Conservation (phyloP, 2,329 filamentous ascomycete genomes). For the Metarhizium anisopliae region DNA sequence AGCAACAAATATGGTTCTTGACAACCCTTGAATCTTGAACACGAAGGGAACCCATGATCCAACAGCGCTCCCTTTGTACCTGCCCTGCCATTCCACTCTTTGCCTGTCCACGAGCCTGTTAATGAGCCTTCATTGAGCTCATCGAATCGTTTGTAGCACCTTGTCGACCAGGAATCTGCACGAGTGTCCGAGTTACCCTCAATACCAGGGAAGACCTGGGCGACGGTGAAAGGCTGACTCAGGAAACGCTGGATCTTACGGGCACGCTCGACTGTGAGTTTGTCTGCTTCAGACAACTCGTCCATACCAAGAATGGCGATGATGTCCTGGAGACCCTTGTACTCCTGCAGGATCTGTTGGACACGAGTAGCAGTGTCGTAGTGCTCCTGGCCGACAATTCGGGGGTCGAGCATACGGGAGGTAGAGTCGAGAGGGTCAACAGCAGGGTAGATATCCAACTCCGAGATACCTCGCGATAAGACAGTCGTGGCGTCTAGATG, state of each 20-base stretch:
- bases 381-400: conserved; percentile 96
- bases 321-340: conserved; percentile 99
- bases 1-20: too few relatives aligned
- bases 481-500: too few relatives aligned
- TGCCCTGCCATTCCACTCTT: too few relatives aligned
- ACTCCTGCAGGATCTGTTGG: conserved; percentile 99
- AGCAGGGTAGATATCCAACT: conserved; percentile 99
- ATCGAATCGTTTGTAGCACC: too few relatives aligned
- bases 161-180: too few relatives aligned
- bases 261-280: conserved; percentile 99
- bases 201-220: conserved; percentile 78
- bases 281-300: conserved; percentile 97
- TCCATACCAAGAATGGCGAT: conserved; percentile 99
- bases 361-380: conserved; percentile 91
- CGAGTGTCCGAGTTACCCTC: conserved; percentile 48
- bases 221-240: conserved; percentile 94
- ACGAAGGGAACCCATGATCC: too few relatives aligned
- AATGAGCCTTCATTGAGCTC: too few relatives aligned
- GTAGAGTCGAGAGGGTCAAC: conserved; percentile 99
- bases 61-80: too few relatives aligned
- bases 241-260: conserved; percentile 99
- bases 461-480: too few relatives aligned
- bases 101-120: too few relatives aligned
- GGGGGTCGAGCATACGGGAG: conserved; percentile 98
- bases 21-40: too few relatives aligned